Evolutionary conservation across 2,329 filamentous ascomycete genomes (phyloP), one percentile per base, ranked within the genome.

Genomic region (Simplicillium sp.): DNA sequence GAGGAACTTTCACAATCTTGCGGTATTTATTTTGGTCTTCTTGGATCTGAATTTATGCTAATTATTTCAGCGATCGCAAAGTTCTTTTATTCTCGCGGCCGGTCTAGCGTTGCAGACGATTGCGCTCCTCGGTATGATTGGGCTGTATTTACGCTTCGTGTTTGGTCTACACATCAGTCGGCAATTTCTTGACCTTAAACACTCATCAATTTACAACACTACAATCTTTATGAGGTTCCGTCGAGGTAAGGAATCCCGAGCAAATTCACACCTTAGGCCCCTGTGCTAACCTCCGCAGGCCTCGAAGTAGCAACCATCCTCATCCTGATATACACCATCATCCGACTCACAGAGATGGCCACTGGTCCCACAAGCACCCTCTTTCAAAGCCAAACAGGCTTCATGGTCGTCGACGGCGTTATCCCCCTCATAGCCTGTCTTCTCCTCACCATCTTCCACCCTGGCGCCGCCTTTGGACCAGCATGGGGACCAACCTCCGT

Each of bases 41-140:
- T 36, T 13, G 18, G 31, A 13, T 15, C 7, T 7, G n/a, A 20
- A 6, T 4, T 33, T 11, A 7, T 34, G 9, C 11, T 18, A 33
- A 33, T 33, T 33, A 6, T 33, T 4, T 7, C 12, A 64, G 62
- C 53, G 54, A 39, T 41, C 42, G 15, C 54, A 58, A 48, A 55
- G 68, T 9, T 44, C 58, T 20, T 55, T 54, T 17, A 54, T 74
- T 11, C 51, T 69, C n/a, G 54, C 68, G 7, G 61, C 56, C 2
- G 71, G 70, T 7, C 48, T 75, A 11, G 64, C 54, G 2, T 52
- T 75, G 15, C 70, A 73, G 44, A 51, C 64, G 3, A 42, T 55
- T 5, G 58, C 64, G 4, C 52, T 74, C 9, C 36, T 64, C 20
- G 48, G 60, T 11, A 68, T 67, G 42, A 54, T 64, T 14, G 53